Evolutionary conservation across 345 rosid species (phyloP).

Genomic region (Arabis alpina): DNA sequence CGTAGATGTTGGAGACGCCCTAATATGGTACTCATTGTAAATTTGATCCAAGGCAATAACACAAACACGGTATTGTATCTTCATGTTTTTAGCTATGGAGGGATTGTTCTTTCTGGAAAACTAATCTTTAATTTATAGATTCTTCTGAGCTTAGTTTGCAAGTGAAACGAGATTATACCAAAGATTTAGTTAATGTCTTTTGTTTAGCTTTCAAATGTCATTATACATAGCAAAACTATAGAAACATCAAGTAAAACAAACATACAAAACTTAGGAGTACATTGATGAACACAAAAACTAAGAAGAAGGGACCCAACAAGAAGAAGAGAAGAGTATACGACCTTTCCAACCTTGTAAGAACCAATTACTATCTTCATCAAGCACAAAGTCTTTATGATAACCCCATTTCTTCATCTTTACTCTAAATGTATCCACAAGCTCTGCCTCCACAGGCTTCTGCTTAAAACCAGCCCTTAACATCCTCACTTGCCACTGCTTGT

Average conservation of each 20-base stretch:
- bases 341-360: slow-evolving; percentile 96
- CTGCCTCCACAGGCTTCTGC: slow-evolving; percentile 53
- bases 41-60: slow-evolving; percentile 31
- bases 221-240: slow-evolving; percentile 4
- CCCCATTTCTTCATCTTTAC: slow-evolving; percentile 47
- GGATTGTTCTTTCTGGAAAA: slow-evolving; percentile 11
- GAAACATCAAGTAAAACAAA: slow-evolving; percentile 1
- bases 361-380: slow-evolving; percentile 70
- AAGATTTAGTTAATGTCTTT: not conserved
- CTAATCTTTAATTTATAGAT: not conserved
- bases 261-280: slow-evolving; percentile 26
- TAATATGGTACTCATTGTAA: slow-evolving; percentile 25
- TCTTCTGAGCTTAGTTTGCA: no score
- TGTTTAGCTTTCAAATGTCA: slow-evolving; percentile 11
- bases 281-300: slow-evolving; percentile 27
- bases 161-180: not conserved
- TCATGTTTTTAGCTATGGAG: slow-evolving; percentile 29
- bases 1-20: slow-evolving; percentile 38
- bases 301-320: slow-evolving; percentile 62
- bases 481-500: slow-evolving; percentile 79
- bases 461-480: slow-evolving; percentile 67
- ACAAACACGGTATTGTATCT: slow-evolving; percentile 15
- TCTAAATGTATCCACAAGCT: slow-evolving; percentile 46
- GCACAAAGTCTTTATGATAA: slow-evolving; percentile 73
- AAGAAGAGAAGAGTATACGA: slow-evolving; percentile 60